Evolutionary conservation across 352 stramenopile genomes (phyloP).

Genomic region (Pythium folliculosum): DNA sequence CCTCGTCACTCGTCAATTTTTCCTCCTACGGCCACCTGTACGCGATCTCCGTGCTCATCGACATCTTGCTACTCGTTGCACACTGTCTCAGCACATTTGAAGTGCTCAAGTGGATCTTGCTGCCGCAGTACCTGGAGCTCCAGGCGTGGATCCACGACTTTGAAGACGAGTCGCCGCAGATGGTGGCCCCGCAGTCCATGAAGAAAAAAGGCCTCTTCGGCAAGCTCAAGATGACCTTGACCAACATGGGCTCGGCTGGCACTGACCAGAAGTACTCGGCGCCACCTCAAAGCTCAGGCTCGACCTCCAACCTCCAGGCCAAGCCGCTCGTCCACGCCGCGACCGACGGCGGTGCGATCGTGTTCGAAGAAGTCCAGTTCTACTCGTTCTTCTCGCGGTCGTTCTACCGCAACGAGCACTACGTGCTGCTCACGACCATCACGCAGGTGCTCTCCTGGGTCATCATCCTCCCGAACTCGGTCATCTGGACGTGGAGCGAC

Average conservation of each 20-base stretch:
- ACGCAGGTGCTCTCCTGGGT: conserved; percentile 26
- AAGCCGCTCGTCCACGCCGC: conserved; percentile 18
- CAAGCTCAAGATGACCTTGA: conserved; percentile 1
- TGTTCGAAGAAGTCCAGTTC: conserved; percentile 30
- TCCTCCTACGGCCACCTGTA: conserved; percentile 28
- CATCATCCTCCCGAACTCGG: conserved; percentile 29
- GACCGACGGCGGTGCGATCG: conserved; percentile 13
- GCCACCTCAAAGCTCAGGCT: background rate
- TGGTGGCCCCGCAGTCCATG: conserved; percentile 16
- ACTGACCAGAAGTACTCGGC: conserved; percentile 6
- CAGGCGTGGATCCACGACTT: conserved; percentile 33
- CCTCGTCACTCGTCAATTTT: conserved; percentile 21
- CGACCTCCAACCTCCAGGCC: background rate
- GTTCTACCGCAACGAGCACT: conserved; percentile 29
- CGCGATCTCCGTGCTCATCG: conserved; percentile 24
- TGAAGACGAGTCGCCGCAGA: conserved; percentile 10
- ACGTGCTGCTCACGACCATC: conserved; percentile 24
- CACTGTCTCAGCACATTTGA: conserved; percentile 28
- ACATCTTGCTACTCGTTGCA: conserved; percentile 19
- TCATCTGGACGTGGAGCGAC: conserved; percentile 28
- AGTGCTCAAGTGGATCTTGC: conserved; percentile 32
- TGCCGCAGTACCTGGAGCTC: conserved; percentile 25
- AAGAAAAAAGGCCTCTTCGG: background rate
- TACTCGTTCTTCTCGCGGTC: conserved; percentile 38
- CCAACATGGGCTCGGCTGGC: background rate